These are phyloP conservation scores for Hyphodiscus hymeniophilus DNA, from an alignment of 495 filamentous ascomycete genomes.

Conservation along the genomic window DNA sequence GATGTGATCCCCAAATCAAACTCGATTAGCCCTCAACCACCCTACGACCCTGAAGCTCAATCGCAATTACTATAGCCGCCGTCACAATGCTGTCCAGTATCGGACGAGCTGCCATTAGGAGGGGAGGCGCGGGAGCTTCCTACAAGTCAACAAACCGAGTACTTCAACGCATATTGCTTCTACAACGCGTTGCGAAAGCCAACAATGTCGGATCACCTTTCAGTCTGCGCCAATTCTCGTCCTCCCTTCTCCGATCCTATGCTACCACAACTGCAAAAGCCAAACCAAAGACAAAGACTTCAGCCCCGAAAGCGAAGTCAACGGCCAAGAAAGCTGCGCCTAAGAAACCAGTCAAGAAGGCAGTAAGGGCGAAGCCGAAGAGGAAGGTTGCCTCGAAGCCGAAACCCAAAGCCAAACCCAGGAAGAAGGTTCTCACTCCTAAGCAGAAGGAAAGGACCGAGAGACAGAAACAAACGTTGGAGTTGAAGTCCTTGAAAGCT, in stretches of 20 bases:
- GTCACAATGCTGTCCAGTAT: conserved; percentile 30
- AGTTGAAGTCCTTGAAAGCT: conserved; percentile 7
- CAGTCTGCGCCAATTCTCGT: not conserved
- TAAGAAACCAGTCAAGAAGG: conserved; percentile 8
- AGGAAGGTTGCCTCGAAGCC: conserved; percentile 13
- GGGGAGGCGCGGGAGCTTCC: conserved; percentile 17
- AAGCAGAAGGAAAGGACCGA: conserved; percentile 7
- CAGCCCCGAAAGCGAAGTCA: not conserved
- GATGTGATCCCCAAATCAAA: too few relatives aligned
- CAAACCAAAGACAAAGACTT: conserved; percentile 1
- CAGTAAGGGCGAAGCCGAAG: conserved; percentile 12
- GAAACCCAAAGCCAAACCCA: conserved; percentile 10
- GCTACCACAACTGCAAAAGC: conserved; percentile 12
- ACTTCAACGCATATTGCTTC: conserved; percentile 11
- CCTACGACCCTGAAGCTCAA: not conserved
- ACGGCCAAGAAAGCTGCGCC: conserved; percentile 1
- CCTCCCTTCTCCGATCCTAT: conserved; percentile 6
- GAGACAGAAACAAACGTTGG: too few relatives aligned
- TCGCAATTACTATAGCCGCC: not conserved
- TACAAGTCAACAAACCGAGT: conserved; percentile 16
- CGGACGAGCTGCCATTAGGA: conserved; percentile 26
- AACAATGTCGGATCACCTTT: not conserved
- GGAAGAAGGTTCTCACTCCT: conserved; percentile 7
- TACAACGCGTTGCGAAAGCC: conserved; percentile 1
- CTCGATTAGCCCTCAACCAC: too few relatives aligned